Evolutionary conservation across 1,284 basidiomycete species (phyloP), one percentile per base, ranked within the genome.

Genomic region (Ganoderma boninense): DNA sequence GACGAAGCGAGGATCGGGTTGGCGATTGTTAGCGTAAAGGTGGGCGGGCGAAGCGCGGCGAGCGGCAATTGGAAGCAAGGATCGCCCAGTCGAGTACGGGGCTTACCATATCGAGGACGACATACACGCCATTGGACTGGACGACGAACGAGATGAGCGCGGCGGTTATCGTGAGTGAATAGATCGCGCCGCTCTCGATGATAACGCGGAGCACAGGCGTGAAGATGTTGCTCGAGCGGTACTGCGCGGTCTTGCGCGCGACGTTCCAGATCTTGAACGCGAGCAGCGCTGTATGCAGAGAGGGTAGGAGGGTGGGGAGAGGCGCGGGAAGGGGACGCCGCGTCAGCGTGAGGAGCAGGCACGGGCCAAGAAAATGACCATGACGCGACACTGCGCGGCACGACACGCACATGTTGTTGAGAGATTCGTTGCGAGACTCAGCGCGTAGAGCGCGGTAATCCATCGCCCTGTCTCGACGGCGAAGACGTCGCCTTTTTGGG

Each of bases 181-280:
- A 82, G 14, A 82, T 71, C 2, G 76, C 72, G 4, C 78, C 82
- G 23, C 80, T 77, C 74, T 82, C 82, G 66, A 82, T 73, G 40
- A 82, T 74, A 38, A 80, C 77, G 40, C 76, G 75, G 5, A 81
- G 61, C 11, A 82, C 71, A 2, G 78, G 78, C 40, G 72, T 74
- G 43, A 81, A 75, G 13, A 74, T 63, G 66, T 71, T 73, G 10
- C 65, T 52, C 3, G 68, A 62, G 26, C 71, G 69, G 54, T 69
- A 77, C 23, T 75, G 73, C 6, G 75, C 70, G 7, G 74, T 75
- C 35, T 69, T 66, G 16, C 72, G 68, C 13, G 77, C 76, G 40
- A 78, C 74, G 16, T 63, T 71, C 79, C 78, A 80, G 42, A 80
- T 79, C 13, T 76, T 71, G 64, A 73, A 75, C 0, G 77, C 77